Base-by-base conservation (phyloP, 306 rosid species). In the Glycine latifolia region DNA sequence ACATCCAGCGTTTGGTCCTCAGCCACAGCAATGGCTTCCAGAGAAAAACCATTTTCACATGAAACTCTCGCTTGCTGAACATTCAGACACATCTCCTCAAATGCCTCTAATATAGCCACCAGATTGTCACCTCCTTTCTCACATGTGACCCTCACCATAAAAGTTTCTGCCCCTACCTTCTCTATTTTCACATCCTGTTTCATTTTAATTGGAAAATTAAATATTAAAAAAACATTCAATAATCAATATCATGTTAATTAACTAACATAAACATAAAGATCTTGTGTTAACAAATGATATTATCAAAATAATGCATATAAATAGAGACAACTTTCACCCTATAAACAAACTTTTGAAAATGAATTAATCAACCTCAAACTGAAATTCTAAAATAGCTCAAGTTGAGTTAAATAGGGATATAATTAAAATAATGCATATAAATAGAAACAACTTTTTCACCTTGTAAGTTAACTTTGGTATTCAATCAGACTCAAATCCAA, bases 31-130 rank as follows among this genome's bases (percentile, higher is more conserved):
- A 83, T 83, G 61, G 92, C 98, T 79, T 91, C 97, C 90, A 94
- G 39, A 44, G 88, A 77, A 80, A 94, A 94, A 31, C 16, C 73
- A 48, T 83, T 67, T 55, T 82, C 74, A 54, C 97, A 83, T 17
- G 98, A 94, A 86, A 94, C 97, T 84, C 55, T 92, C 3, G 97
- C 97, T 83, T 89, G 82, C 68, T 82, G 13, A 76, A 94, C 96
- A 79, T 84, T 81, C 15, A 94, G 77, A 76, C 90, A 79, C 89
- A 89, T 87, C 71, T 88, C 86, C 4, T 94, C 98, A 67, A 92
- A 87, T 0, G 86, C 92, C 67, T 89, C 91, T 53, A 94, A 67
- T 63, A 94, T 82, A 0, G 91, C 75, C n/a, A 92, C 97, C 81
- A 92, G 81, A 79, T 84, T 90, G 13, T 85, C 90, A 65, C 83